phyloP scores from a whole-genome alignment of 768 basidiomycete species.

The Crucibulum laeve region DNA sequence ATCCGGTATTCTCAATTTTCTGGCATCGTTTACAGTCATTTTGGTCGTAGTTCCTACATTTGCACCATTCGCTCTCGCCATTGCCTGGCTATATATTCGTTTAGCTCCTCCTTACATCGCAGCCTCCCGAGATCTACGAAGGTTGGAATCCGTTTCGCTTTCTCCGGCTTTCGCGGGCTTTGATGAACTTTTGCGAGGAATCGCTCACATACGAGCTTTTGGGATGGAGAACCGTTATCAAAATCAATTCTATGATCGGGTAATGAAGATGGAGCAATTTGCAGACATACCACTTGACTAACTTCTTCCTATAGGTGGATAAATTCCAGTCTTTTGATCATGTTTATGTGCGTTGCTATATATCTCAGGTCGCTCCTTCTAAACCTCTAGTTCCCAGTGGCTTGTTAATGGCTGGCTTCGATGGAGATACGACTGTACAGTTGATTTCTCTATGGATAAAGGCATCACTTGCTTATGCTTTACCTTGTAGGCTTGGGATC shows the following conservation, averaged over 20 bases:
- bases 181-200: constrained; percentile 64
- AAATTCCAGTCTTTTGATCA: constrained; percentile 72
- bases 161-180: constrained; percentile 74
- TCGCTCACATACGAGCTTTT: constrained; percentile 67
- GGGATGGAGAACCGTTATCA: constrained; percentile 69
- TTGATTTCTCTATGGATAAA: no score
- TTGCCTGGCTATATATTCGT: constrained; percentile 66
- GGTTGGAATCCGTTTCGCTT: constrained; percentile 61
- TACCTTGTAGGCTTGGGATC: constrained; percentile 53
- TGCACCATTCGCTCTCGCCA: constrained; percentile 60
- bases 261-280: no score
- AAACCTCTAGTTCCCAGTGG: constrained; percentile 41
- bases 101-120: constrained; percentile 57
- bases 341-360: constrained; percentile 47
- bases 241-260: constrained; percentile 54
- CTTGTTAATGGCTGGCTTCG: constrained; percentile 65
- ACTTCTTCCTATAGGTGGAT: constrained; percentile 35
- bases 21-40: constrained; percentile 62
- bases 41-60: constrained; percentile 60
- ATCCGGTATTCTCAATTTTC: constrained; percentile 54
- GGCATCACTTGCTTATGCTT: no score
- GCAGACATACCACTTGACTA: no score
- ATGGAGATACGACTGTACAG: constrained; percentile 75
- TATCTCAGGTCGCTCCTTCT: background rate
- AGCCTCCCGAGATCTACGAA: constrained; percentile 62